These are phyloP conservation scores for Xylaria multiplex DNA, from an alignment of 2,329 filamentous ascomycete genomes.

Conservation along the genomic window DNA sequence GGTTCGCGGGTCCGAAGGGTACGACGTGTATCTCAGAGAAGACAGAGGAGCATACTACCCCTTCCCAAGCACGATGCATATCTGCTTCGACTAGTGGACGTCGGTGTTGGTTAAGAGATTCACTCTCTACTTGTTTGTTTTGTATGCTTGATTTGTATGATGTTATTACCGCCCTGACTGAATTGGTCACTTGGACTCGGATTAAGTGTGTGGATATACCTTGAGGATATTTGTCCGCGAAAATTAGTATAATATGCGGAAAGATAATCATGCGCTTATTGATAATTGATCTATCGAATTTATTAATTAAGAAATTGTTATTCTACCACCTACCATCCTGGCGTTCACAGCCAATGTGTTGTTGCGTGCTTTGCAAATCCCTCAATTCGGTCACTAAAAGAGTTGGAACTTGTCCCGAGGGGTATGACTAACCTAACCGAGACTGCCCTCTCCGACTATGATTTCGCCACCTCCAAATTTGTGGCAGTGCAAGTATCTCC, in stretches of 20 bases:
- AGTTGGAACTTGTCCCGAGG: too few relatives aligned
- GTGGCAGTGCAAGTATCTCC: too few relatives aligned
- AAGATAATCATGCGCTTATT: neutral
- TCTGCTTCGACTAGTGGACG: conserved; percentile 46
- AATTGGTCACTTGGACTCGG: neutral
- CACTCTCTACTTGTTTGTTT: neutral
- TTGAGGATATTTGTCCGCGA: conserved; percentile 13
- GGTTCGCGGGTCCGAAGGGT: conserved; percentile 64
- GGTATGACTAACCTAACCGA: too few relatives aligned
- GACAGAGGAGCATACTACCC: conserved; percentile 69
- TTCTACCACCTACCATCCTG: too few relatives aligned
- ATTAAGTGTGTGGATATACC: conserved; percentile 25
- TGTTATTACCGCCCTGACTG: conserved; percentile 4
- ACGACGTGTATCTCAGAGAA: conserved; percentile 71
- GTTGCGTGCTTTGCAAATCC: too few relatives aligned
- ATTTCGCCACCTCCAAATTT: too few relatives aligned
- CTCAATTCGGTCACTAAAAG: too few relatives aligned
- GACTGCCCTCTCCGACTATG: too few relatives aligned
- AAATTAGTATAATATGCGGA: neutral
- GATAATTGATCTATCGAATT: neutral
- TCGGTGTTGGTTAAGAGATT: neutral
- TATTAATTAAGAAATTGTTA: too few relatives aligned
- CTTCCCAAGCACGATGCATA: conserved; percentile 52
- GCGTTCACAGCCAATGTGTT: too few relatives aligned
- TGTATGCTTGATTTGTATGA: conserved; percentile 5